These are phyloP conservation scores for Anthracocystis walkeri DNA, from an alignment of 1,284 basidiomycete species.

Conservation along the genomic window DNA sequence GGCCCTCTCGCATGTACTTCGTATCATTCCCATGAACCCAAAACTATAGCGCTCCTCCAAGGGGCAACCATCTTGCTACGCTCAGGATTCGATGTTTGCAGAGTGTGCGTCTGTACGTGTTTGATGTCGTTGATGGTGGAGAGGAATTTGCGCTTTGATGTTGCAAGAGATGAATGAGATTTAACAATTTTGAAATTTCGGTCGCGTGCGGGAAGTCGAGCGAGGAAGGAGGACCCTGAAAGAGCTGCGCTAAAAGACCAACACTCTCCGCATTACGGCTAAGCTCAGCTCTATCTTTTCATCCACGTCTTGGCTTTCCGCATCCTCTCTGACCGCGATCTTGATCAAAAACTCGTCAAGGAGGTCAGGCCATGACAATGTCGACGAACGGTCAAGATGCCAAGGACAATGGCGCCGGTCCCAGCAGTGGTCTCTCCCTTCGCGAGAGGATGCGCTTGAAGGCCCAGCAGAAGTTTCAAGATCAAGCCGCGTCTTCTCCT, in stretches of 20 bases:
- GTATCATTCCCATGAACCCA: constrained; percentile 34
- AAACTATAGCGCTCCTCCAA: constrained; percentile 18
- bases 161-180: neutral
- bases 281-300: neutral
- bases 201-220: constrained; percentile 4
- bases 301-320: neutral
- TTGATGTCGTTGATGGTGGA: neutral
- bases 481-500: constrained; percentile 7
- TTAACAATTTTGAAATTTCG: neutral
- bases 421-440: constrained; percentile 23
- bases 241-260: constrained; percentile 7
- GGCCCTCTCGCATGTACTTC: constrained; percentile 27
- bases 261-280: constrained; percentile 1
- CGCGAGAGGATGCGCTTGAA: constrained; percentile 41
- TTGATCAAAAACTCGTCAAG: neutral
- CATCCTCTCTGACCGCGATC: neutral
- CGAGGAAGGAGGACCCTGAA: constrained; percentile 8
- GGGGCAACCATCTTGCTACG: constrained; percentile 25
- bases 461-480: constrained; percentile 37
- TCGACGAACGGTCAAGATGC: neutral
- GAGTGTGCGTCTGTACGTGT: neutral
- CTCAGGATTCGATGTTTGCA: neutral
- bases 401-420: constrained; percentile 4
- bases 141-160: neutral
- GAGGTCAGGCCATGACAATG: neutral